Base-by-base conservation (phyloP, 768 basidiomycete genomes). In the Tulasnella sp. region DNA sequence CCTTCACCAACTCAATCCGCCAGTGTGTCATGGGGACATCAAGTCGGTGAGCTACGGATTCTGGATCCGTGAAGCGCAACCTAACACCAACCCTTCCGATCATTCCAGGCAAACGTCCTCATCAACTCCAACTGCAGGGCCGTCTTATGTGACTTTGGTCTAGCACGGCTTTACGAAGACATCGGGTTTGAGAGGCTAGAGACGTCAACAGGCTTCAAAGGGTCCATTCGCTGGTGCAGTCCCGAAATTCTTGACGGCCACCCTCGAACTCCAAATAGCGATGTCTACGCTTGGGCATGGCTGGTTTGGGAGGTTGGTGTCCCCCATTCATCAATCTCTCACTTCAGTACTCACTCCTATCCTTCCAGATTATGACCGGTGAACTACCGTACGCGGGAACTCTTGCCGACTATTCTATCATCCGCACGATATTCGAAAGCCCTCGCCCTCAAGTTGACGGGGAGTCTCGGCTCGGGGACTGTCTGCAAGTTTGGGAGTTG, bases 211-310 rank as follows among this genome's bases (percentile, higher is more conserved):
- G 75, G 75, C 44, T 76, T 76, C 42, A 76, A 76, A 31, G 75
- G 75, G 34, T 76, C 75, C 22, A 76, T 76, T 7, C 41, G 44
- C 18, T 76, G 48, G 44, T 76, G 75, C 48, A 76, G 75, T 54
- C 75, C 75, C 7, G 75, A 76, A 28, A 7, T 76, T 24, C 75
- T 76, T 14, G 28, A 76, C 22, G 75, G 75, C 40, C 44, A 76
- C 11, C 48, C 75, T 12, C 18, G 75, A 34, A 44, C 75, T 44
- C 41, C 48, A 20, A 41, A 14, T 16, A 76, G 75, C 34, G 75
- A 76, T 48, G 48, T 76, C 2, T 76, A 46, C 37, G 75, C 75
- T 7, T 76, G 75, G 75, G 75, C 75, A 46, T 76, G 41, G 34
- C 41, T 54, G 11, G 75, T 54, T n/a, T 31, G 42, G 31, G 75